Evolutionary conservation across 495 filamentous ascomycete genomes (phyloP).

Genomic region (Aspergillus nanangensis): DNA sequence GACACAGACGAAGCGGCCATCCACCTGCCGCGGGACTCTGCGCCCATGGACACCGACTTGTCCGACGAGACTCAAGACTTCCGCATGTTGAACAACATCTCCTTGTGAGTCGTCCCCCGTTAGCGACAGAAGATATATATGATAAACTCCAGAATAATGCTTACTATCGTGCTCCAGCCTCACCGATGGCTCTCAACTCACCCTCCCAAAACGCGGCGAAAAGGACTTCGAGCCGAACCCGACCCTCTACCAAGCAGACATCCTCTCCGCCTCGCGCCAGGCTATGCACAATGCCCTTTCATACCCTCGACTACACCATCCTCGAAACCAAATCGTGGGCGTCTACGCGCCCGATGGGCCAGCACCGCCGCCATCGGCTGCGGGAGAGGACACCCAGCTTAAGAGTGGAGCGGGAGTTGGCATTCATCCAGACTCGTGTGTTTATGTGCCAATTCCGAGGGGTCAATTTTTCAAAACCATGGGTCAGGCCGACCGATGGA

Average conservation of each 20-base stretch:
- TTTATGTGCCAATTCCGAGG: slow-evolving; percentile 40
- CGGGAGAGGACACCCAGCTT: neutral
- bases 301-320: slow-evolving; percentile 60
- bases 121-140: too few relatives aligned
- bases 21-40: slow-evolving; percentile 20
- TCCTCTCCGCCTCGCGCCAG: slow-evolving; percentile 72
- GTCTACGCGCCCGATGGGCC: slow-evolving; percentile 43
- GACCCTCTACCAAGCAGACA: slow-evolving; percentile 69
- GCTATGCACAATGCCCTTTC: slow-evolving; percentile 89
- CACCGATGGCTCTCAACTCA: slow-evolving; percentile 29
- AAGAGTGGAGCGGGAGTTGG: slow-evolving; percentile 18
- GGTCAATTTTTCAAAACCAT: slow-evolving; percentile 54
- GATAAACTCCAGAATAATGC: too few relatives aligned
- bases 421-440: slow-evolving; percentile 34
- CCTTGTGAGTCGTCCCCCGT: slow-evolving; percentile 39
- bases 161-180: too few relatives aligned
- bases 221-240: slow-evolving; percentile 97
- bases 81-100: slow-evolving; percentile 62
- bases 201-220: slow-evolving; percentile 74
- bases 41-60: slow-evolving; percentile 55
- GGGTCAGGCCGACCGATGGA: slow-evolving; percentile 51
- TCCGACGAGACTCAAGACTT: slow-evolving; percentile 89
- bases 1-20: slow-evolving; percentile 46
- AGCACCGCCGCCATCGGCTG: slow-evolving; percentile 14
- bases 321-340: slow-evolving; percentile 51